Conservation (phyloP, 2,329 filamentous ascomycete genomes). For the Sporothrix phasma region DNA sequence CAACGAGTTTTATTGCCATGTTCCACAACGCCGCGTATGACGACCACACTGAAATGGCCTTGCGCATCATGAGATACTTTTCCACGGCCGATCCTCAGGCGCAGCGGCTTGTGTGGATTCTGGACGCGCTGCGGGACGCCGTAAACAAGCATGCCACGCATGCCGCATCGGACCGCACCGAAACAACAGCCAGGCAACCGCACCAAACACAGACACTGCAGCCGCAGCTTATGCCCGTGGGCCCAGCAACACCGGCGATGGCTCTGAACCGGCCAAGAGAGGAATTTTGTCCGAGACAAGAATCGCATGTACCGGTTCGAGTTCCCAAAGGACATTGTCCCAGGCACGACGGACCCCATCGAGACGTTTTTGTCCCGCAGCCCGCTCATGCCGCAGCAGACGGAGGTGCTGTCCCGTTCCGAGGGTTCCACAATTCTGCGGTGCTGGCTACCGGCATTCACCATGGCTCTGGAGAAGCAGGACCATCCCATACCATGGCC, state of each 20-base stretch:
- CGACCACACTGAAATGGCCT: constrained; percentile 32
- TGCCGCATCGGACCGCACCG: too few species aligned
- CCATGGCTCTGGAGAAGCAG: background rate
- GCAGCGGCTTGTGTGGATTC: constrained; percentile 38
- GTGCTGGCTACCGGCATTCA: too few species aligned
- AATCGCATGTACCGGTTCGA: constrained; percentile 17
- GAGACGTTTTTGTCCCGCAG: constrained; percentile 19
- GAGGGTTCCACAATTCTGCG: background rate
- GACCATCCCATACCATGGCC: background rate
- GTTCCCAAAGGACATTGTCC: constrained; percentile 14
- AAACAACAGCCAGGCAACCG: too few species aligned
- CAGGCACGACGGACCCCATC: constrained; percentile 19
- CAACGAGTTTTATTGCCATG: constrained; percentile 45
- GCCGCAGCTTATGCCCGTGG: background rate
- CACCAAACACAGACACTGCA: background rate
- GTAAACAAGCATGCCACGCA: constrained; percentile 23
- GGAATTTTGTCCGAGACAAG: background rate
- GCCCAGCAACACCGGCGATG: background rate
- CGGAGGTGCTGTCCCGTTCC: background rate
- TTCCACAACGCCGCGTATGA: constrained; percentile 35
- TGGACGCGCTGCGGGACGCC: constrained; percentile 38
- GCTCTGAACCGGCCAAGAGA: constrained; percentile 14
- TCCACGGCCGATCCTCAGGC: constrained; percentile 40
- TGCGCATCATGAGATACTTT: constrained; percentile 41
- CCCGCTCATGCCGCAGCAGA: background rate